phyloP scores from a whole-genome alignment of 306 rosid genomes.

The Parietaria judaica region DNA sequence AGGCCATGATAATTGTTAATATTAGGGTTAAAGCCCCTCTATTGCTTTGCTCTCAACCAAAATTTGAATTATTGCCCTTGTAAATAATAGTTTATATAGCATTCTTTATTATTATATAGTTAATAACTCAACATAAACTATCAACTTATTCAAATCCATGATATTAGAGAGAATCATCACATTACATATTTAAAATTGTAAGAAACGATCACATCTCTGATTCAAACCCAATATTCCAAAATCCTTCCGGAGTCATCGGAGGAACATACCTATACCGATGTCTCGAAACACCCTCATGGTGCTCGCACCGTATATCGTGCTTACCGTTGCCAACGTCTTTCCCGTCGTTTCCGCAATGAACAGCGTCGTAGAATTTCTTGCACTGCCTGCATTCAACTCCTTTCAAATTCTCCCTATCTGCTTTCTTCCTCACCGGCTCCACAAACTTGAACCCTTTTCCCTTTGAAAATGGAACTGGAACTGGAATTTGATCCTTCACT shows the following conservation, averaged over 20 bases:
- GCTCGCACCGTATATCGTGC: slow-evolving; percentile 65
- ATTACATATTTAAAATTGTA: neutral
- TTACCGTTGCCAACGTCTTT: slow-evolving; percentile 30
- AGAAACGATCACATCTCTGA: slow-evolving; percentile 47
- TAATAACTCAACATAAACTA: no score
- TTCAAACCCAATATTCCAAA: slow-evolving; percentile 97
- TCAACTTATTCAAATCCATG: no score
- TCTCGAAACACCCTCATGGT: slow-evolving; percentile 94
- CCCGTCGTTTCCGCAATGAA: slow-evolving; percentile 53
- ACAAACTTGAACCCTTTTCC: slow-evolving; percentile 62
- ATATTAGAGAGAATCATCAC: no score
- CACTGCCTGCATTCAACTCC: slow-evolving; percentile 96
- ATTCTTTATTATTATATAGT: no score
- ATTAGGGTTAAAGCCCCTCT: no score
- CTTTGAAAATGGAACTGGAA: slow-evolving; percentile 24
- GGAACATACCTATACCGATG: slow-evolving; percentile 88
- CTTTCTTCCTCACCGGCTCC: slow-evolving; percentile 88
- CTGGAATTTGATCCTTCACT: slow-evolving; percentile 39
- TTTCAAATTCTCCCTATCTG: slow-evolving; percentile 76
- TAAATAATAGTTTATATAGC: no score
- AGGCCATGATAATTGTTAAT: slow-evolving; percentile 6
- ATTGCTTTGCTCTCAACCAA: no score
- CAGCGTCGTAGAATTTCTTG: slow-evolving; percentile 81
- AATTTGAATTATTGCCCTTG: no score
- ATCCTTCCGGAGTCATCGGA: slow-evolving; percentile 95